Conservation (phyloP, 2,329 filamentous ascomycete genomes). For the Penicillium freii region DNA sequence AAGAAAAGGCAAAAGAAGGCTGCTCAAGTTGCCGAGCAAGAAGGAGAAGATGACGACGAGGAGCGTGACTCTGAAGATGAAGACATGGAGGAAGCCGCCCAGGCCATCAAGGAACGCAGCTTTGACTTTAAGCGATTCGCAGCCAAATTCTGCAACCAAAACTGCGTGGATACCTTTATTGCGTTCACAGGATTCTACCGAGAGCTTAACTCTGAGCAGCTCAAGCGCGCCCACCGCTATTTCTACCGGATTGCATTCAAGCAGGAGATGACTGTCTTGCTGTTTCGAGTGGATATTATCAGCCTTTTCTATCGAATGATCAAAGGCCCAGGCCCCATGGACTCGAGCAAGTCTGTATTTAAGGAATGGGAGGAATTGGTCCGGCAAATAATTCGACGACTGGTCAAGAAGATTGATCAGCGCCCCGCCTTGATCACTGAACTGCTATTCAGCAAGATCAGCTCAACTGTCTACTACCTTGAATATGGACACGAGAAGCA, state of each 20-base stretch:
- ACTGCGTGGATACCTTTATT: constrained; percentile 84
- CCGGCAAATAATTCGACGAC: constrained; percentile 76
- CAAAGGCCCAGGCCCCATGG: constrained; percentile 77
- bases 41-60: constrained; percentile 57
- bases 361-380: constrained; percentile 90
- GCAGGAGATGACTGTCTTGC: constrained; percentile 81
- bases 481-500: constrained; percentile 89
- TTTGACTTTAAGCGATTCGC: constrained; percentile 90
- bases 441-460: constrained; percentile 91
- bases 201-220: constrained; percentile 73
- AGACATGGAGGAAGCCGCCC: constrained; percentile 69
- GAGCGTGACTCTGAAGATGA: constrained; percentile 65
- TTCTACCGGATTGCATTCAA: constrained; percentile 95
- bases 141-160: constrained; percentile 76
- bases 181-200: constrained; percentile 74
- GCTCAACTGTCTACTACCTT: constrained; percentile 77
- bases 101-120: constrained; percentile 75
- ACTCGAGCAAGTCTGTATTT: constrained; percentile 64
- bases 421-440: constrained; percentile 84
- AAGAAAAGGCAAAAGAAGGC: constrained; percentile 65
- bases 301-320: constrained; percentile 86
- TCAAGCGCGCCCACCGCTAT: constrained; percentile 90
- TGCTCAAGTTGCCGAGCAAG: constrained; percentile 42
- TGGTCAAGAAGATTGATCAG: constrained; percentile 80
- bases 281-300: constrained; percentile 89